Percentiles rank a stretch among this genome's conserved stretches.
phyloP scores from a whole-genome alignment of 306 rosid genomes.

The Vigna mungo region DNA sequence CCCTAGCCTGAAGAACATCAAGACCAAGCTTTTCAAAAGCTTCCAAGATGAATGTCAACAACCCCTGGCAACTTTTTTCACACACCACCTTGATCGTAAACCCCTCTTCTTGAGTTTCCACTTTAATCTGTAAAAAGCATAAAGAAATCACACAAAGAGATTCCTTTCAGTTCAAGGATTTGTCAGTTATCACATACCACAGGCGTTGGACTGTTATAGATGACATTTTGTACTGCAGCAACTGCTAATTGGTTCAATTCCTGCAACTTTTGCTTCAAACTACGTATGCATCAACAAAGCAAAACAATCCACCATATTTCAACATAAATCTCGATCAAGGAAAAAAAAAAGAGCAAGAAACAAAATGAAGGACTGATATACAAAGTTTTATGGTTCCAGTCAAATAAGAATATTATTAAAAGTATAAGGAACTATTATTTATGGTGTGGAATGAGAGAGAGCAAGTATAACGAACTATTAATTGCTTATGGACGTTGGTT shows the following conservation, averaged over 20 bases:
- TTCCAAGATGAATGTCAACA: slow-evolving; percentile 63
- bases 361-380: not conserved
- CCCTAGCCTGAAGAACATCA: slow-evolving; percentile 63
- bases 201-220: slow-evolving; percentile 43
- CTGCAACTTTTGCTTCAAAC: slow-evolving; percentile 48
- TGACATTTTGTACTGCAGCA: not conserved
- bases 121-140: slow-evolving; percentile 47
- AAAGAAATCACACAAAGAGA: not conserved
- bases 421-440: too few species aligned
- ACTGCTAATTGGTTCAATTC: slow-evolving; percentile 40
- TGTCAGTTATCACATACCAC: slow-evolving; percentile 35
- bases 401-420: slow-evolving; percentile 13
- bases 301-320: not conserved
- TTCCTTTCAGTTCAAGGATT: not conserved
- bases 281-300: slow-evolving; percentile 37
- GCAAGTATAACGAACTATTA: not conserved
- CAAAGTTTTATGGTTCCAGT: not conserved
- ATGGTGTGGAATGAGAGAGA: not conserved
- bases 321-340: not conserved
- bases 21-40: slow-evolving; percentile 66
- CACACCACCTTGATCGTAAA: slow-evolving; percentile 50
- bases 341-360: not conserved
- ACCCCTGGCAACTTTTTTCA: slow-evolving; percentile 53
- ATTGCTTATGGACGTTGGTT: not conserved
- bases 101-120: slow-evolving; percentile 55